Evolutionary conservation across 192 early-diverging fungal genomes (phyloP).

Genomic region (Phlyctochytrium planicorne): DNA sequence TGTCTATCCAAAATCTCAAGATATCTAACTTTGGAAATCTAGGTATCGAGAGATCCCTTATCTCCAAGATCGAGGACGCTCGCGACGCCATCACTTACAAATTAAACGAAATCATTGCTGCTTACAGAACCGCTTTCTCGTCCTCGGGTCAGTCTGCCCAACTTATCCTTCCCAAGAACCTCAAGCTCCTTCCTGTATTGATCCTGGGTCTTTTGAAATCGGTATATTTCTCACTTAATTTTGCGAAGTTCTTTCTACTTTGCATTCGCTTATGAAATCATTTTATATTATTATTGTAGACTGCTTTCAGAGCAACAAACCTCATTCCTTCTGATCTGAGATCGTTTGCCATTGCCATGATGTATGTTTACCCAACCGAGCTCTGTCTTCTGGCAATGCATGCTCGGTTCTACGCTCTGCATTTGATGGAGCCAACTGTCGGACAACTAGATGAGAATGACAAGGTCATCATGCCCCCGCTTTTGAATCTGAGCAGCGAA

Average conservation of each 20-base stretch:
- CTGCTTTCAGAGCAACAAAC: conserved; percentile 43
- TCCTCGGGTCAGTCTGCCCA: conserved; percentile 75
- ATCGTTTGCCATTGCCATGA: conserved; percentile 73
- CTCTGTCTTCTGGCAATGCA: conserved; percentile 67
- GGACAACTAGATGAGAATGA: conserved; percentile 55
- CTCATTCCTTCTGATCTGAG: conserved; percentile 75
- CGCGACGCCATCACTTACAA: conserved; percentile 89
- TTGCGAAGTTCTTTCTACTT: neutral
- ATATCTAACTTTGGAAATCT: conserved; percentile 5
- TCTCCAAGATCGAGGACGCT: conserved; percentile 88
- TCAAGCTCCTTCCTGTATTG: conserved; percentile 83
- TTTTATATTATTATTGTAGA: conserved; percentile 20
- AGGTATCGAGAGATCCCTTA: conserved; percentile 84
- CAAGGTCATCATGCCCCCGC: conserved; percentile 67
- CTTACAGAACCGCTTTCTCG: conserved; percentile 82
- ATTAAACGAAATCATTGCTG: conserved; percentile 80
- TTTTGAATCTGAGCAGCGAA: conserved; percentile 80
- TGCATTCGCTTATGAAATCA: too few relatives aligned
- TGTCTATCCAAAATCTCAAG: neutral
- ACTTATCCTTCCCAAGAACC: conserved; percentile 77
- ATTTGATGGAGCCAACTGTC: conserved; percentile 60
- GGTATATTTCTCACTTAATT: conserved; percentile 39
- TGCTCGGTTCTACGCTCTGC: conserved; percentile 81
- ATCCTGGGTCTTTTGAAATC: conserved; percentile 83
- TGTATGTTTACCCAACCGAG: conserved; percentile 83